These are phyloP conservation scores for Apiotrichum laibachii DNA, from an alignment of 1,284 basidiomycete genomes.

Conservation along the genomic window DNA sequence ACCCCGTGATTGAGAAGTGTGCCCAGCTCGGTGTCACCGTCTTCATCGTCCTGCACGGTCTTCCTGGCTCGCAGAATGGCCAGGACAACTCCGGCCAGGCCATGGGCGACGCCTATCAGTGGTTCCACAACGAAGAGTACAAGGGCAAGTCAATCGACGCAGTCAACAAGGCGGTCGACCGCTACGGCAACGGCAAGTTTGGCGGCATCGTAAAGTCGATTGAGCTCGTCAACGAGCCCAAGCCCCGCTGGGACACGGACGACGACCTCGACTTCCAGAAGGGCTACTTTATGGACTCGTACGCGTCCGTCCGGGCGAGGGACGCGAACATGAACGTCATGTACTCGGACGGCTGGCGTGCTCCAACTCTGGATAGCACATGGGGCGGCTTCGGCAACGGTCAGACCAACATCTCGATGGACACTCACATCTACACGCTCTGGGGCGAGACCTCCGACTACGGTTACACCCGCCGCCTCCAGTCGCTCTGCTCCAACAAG, in stretches of 20 bases:
- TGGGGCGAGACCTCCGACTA: neutral
- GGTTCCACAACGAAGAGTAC: constrained; percentile 62
- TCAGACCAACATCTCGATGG: neutral
- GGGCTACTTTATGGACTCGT: constrained; percentile 52
- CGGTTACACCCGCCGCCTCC: neutral
- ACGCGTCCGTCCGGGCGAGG: constrained; percentile 5
- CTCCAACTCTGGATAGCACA: neutral
- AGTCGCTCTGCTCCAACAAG: neutral
- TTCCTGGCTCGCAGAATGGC: constrained; percentile 73
- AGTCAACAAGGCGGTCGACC: constrained; percentile 53
- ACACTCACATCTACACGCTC: constrained; percentile 3
- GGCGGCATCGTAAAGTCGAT: constrained; percentile 46
- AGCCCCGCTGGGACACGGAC: neutral
- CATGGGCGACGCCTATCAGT: constrained; percentile 58
- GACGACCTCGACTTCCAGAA: constrained; percentile 34
- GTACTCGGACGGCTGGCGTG: constrained; percentile 1
- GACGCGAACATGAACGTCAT: neutral
- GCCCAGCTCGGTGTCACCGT: constrained; percentile 70
- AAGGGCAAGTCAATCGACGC: constrained; percentile 12
- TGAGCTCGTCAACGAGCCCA: constrained; percentile 16
- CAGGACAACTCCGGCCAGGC: constrained; percentile 81
- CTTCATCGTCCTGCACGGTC: constrained; percentile 67
- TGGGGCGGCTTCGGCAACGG: neutral
- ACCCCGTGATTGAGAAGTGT: constrained; percentile 72
- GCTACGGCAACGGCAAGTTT: constrained; percentile 13